These are phyloP conservation scores for Barnettozyma sucrosica DNA, from an alignment of 805 yeast species.

Conservation along the genomic window DNA sequence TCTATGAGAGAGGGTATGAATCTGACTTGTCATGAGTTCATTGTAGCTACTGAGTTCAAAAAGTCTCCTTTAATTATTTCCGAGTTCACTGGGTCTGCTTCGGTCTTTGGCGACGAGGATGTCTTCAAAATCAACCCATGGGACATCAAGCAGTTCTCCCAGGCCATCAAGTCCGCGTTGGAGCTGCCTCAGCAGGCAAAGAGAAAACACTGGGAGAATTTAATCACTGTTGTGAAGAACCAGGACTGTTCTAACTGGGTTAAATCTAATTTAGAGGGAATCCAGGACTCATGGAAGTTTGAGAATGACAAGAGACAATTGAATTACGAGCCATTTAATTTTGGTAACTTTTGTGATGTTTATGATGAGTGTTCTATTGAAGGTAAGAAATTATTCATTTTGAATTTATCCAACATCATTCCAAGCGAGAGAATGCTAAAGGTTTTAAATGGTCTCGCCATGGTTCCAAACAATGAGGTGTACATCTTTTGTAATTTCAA, in stretches of 20 bases:
- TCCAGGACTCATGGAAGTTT: conserved; percentile 47
- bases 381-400: conserved; percentile 41
- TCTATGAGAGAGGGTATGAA: conserved; percentile 97
- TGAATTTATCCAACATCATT: conserved; percentile 38
- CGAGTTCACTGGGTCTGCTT: conserved; percentile 93
- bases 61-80: conserved; percentile 81
- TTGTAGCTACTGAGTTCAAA: conserved; percentile 63
- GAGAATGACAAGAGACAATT: conserved; percentile 34
- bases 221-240: conserved; percentile 51
- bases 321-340: conserved; percentile 29
- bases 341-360: conserved; percentile 22
- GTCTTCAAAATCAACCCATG: conserved; percentile 86
- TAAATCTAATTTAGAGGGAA: conserved; percentile 43
- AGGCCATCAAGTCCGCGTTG: conserved; percentile 58
- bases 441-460: conserved; percentile 52
- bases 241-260: conserved; percentile 81
- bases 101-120: conserved; percentile 59
- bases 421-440: conserved; percentile 56
- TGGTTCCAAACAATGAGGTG: conserved; percentile 46
- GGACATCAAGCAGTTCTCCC: conserved; percentile 65
- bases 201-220: conserved; percentile 51
- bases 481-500: conserved; percentile 66
- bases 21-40: conserved; percentile 90
- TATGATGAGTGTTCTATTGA: conserved; percentile 18
- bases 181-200: conserved; percentile 60